Conservation (phyloP, 73 alveolate genomes). For the Tetrahymena thermophila region DNA sequence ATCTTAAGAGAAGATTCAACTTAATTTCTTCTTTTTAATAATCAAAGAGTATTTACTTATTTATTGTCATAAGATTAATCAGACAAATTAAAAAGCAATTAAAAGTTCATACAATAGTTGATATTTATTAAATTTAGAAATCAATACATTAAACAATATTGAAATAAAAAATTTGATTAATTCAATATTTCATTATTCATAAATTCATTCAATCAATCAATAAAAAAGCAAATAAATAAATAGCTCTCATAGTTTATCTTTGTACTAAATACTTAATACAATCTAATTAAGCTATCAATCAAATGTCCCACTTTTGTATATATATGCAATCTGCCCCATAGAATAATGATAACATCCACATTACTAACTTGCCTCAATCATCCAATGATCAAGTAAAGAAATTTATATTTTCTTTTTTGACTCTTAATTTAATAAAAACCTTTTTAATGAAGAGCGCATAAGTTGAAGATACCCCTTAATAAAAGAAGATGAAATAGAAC, state of each 20-base stretch:
- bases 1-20: not conserved
- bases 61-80: not conserved
- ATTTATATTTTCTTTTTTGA: no score
- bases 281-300: no score
- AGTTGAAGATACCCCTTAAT: not conserved
- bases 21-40: not conserved
- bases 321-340: not conserved
- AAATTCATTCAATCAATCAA: no score
- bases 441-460: not conserved
- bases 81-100: not conserved
- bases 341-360: not conserved
- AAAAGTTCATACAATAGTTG: no score
- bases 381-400: not conserved
- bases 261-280: not conserved
- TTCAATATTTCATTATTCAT: not conserved
- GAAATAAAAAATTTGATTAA: not conserved
- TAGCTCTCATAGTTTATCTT: not conserved
- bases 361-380: not conserved
- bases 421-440: not conserved
- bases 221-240: no score
- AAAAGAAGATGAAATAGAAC: not conserved
- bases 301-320: not conserved
- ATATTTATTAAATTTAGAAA: not conserved
- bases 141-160: not conserved
- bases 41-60: not conserved